Percentiles rank a stretch among this genome's conserved stretches.
Evolutionary conservation across 371 early-diverging fungal genomes (phyloP).

Genomic region (Lichtheimia ramosa): DNA sequence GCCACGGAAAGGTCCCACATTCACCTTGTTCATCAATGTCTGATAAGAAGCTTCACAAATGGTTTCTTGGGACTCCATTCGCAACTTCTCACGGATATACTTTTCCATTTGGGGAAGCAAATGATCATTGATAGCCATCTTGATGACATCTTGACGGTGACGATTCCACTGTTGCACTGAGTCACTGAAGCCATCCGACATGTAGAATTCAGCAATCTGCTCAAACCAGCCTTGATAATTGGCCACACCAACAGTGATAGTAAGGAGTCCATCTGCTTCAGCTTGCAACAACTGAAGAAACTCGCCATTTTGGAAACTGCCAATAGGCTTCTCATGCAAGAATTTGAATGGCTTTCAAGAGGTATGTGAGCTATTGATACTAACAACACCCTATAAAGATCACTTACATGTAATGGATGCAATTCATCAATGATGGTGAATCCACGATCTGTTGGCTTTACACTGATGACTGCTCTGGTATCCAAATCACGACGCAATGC

Average conservation of each 20-base stretch:
- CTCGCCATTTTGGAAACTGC: constrained; percentile 69
- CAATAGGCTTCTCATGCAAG: constrained; percentile 74
- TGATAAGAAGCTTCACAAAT: constrained; percentile 67
- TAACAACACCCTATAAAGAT: not conserved
- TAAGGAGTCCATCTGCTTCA: constrained; percentile 75
- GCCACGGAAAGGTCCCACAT: constrained; percentile 68
- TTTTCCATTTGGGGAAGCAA: constrained; percentile 76
- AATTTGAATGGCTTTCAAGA: constrained; percentile 79
- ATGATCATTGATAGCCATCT: constrained; percentile 62
- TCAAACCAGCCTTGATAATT: constrained; percentile 60
- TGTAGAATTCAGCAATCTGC: constrained; percentile 59
- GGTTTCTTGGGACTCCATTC: constrained; percentile 70
- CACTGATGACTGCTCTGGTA: constrained; percentile 66
- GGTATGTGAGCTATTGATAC: not conserved
- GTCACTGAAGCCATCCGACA: constrained; percentile 63
- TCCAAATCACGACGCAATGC: constrained; percentile 78
- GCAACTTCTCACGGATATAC: constrained; percentile 74
- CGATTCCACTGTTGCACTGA: constrained; percentile 79
- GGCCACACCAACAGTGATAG: constrained; percentile 62
- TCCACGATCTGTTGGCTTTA: constrained; percentile 86
- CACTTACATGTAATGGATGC: constrained; percentile 68
- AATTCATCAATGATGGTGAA: constrained; percentile 70
- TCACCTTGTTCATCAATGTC: constrained; percentile 72
- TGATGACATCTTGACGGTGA: constrained; percentile 67
- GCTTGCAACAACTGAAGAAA: constrained; percentile 80